Evolutionary conservation across 495 filamentous ascomycete genomes (phyloP).

Genomic region (Xylona heveae): DNA sequence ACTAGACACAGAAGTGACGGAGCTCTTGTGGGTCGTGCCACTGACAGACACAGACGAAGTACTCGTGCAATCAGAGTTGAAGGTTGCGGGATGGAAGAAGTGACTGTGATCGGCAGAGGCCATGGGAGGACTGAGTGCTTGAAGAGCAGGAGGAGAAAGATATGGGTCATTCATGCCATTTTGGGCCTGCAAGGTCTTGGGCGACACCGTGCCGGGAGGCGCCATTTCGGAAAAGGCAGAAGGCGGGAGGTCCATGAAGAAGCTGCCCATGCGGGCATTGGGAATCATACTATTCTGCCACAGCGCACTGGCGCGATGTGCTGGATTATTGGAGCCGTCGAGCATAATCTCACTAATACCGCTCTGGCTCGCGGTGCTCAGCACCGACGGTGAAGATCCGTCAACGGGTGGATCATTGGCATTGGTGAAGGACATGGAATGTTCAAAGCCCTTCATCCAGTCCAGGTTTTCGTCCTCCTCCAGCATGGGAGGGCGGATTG

Average conservation of each 20-base stretch:
- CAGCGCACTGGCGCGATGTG: slow-evolving; percentile 26
- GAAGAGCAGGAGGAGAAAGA: slow-evolving; percentile 19
- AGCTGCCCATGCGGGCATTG: slow-evolving; percentile 35
- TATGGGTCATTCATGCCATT: slow-evolving; percentile 29
- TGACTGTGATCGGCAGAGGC: slow-evolving; percentile 22
- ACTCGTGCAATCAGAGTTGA: slow-evolving; percentile 42
- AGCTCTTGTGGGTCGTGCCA: slow-evolving; percentile 38
- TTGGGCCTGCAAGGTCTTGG: slow-evolving; percentile 29
- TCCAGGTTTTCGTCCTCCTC: slow-evolving; percentile 62
- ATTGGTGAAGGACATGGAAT: slow-evolving; percentile 47
- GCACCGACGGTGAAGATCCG: slow-evolving; percentile 83
- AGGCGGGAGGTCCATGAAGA: slow-evolving; percentile 34
- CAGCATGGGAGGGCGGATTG: slow-evolving; percentile 27
- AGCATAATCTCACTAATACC: slow-evolving; percentile 85
- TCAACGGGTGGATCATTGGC: slow-evolving; percentile 61
- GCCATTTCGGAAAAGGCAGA: slow-evolving; percentile 36
- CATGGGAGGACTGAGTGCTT: slow-evolving; percentile 43
- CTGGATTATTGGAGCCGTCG: slow-evolving; percentile 49
- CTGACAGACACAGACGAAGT: slow-evolving; percentile 34
- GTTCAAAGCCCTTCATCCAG: slow-evolving; percentile 73
- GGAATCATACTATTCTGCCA: slow-evolving; percentile 46
- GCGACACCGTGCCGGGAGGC: slow-evolving; percentile 37
- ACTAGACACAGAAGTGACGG: slow-evolving; percentile 40
- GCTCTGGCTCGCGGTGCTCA: slow-evolving; percentile 81
- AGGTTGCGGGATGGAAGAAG: slow-evolving; percentile 25